phyloP scores from a whole-genome alignment of 2,329 filamentous ascomycete genomes.

The Nakataea oryzae region DNA sequence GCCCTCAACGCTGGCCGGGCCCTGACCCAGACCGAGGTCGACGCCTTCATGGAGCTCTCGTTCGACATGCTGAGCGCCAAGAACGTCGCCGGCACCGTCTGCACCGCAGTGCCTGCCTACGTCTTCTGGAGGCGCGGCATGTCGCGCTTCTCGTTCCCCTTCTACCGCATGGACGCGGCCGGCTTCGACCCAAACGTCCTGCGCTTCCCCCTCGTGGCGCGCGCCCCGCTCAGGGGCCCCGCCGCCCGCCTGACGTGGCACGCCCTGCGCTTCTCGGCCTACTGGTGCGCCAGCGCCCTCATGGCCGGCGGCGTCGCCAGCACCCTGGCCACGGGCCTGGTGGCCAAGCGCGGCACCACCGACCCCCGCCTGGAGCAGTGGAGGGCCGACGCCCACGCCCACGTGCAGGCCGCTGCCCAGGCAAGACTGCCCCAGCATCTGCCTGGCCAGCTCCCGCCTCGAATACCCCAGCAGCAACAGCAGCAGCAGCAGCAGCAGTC shows the following conservation, averaged over 20 bases:
- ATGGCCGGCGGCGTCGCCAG: background rate
- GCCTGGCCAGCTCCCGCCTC: background rate
- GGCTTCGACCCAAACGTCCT: conserved; percentile 9
- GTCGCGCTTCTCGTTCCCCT: conserved; percentile 10
- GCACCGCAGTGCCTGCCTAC: conserved; percentile 6
- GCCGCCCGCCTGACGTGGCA: conserved; percentile 9
- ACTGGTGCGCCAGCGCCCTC: conserved; percentile 2
- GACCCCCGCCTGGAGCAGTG: background rate
- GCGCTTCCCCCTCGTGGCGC: conserved; percentile 4
- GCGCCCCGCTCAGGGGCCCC: background rate
- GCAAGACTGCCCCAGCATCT: too few relatives aligned
- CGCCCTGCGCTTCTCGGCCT: conserved; percentile 5
- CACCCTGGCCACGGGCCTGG: too few relatives aligned
- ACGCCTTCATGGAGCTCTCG: conserved; percentile 9
- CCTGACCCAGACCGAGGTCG: conserved; percentile 10
- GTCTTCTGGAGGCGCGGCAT: conserved; percentile 6
- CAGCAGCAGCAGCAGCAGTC: background rate
- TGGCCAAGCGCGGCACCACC: background rate
- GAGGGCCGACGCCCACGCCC: background rate
- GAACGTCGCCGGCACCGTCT: conserved; percentile 4
- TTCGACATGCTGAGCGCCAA: background rate
- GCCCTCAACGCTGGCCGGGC: conserved; percentile 7
- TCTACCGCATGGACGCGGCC: conserved; percentile 5
- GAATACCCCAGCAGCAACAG: background rate
- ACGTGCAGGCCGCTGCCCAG: background rate